Conservation (phyloP, 306 rosid genomes). For the Medicago arabica region DNA sequence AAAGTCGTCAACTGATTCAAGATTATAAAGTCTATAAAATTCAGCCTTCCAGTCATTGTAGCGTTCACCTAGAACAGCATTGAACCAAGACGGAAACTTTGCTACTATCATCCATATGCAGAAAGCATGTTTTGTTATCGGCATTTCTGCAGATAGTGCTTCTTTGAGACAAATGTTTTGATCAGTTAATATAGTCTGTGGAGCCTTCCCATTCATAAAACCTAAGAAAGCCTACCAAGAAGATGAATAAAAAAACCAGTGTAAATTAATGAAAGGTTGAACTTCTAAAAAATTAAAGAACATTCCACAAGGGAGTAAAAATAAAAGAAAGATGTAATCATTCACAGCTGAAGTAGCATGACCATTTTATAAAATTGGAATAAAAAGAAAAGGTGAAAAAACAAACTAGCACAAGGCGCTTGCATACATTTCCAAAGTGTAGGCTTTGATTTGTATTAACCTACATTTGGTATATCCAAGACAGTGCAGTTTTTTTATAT, state of each 20-base stretch:
- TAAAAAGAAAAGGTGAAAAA: not conserved
- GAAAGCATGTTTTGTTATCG: constrained; percentile 80
- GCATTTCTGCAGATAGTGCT: constrained; percentile 79
- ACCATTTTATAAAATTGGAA: constrained; percentile 28
- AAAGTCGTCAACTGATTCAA: constrained; percentile 87
- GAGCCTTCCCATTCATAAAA: constrained; percentile 92
- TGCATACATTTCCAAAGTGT: constrained; percentile 4
- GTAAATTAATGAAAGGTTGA: constrained; percentile 45
- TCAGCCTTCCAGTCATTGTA: constrained; percentile 96
- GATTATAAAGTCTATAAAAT: constrained; percentile 80
- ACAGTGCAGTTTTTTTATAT: constrained; percentile 3
- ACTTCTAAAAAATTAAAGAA: constrained; percentile 25
- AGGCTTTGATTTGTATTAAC: constrained; percentile 6
- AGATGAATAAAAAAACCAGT: constrained; percentile 43
- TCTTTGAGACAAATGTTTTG: constrained; percentile 92
- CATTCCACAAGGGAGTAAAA: not conserved
- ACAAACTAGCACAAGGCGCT: constrained; percentile 14
- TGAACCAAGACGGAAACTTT: constrained; percentile 97
- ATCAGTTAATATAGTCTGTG: constrained; percentile 89
- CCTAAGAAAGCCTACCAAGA: constrained; percentile 85
- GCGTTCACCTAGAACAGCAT: constrained; percentile 93
- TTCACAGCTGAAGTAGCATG: not conserved
- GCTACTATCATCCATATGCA: constrained; percentile 99
- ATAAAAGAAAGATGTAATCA: constrained; percentile 23
- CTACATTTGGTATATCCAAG: constrained; percentile 22